A percentile compares a stretch with the other conserved stretches of the same genome.
phyloP scores from a whole-genome alignment of 257 asterid species.

The Primulina huaijiensis region DNA sequence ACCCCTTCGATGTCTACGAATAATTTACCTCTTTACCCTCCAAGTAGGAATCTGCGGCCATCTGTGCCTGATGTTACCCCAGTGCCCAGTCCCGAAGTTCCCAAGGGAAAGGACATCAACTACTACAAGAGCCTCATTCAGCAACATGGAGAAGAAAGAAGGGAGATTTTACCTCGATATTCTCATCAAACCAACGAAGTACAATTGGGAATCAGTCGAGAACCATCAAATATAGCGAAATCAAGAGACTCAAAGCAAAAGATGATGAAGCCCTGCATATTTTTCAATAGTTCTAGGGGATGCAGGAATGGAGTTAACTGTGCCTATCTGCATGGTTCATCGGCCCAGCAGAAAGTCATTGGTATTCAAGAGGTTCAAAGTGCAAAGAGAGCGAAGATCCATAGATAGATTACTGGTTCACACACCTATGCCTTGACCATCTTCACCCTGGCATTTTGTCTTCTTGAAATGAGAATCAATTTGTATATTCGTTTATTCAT shows the following conservation, averaged over 20 bases:
- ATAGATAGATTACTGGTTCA: slow-evolving; percentile 47
- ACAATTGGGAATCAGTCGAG: slow-evolving; percentile 27
- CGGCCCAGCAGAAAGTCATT: slow-evolving; percentile 34
- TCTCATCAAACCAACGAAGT: slow-evolving; percentile 26
- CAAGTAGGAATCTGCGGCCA: slow-evolving; percentile 23
- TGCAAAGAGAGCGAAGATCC: slow-evolving; percentile 57
- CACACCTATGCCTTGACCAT: too few relatives aligned
- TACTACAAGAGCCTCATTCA: slow-evolving; percentile 56
- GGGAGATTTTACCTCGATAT: slow-evolving; percentile 31
- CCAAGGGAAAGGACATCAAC: slow-evolving; percentile 44
- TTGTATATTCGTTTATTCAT: neutral
- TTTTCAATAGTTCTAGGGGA: slow-evolving; percentile 55
- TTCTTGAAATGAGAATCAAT: neutral
- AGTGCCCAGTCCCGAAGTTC: slow-evolving; percentile 28
- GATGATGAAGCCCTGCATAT: slow-evolving; percentile 54
- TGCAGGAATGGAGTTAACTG: slow-evolving; percentile 62
- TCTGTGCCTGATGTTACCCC: slow-evolving; percentile 23
- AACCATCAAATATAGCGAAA: slow-evolving; percentile 25
- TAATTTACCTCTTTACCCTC: slow-evolving; percentile 36
- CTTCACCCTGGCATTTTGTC: neutral
- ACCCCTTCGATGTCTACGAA: slow-evolving; percentile 23
- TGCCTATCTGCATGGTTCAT: slow-evolving; percentile 42
- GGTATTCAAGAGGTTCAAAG: slow-evolving; percentile 39
- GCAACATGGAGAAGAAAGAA: slow-evolving; percentile 62
- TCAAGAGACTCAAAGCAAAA: slow-evolving; percentile 43